phyloP scores from a whole-genome alignment of 2,329 filamentous ascomycete species.

The Herpotrichia juniperi region DNA sequence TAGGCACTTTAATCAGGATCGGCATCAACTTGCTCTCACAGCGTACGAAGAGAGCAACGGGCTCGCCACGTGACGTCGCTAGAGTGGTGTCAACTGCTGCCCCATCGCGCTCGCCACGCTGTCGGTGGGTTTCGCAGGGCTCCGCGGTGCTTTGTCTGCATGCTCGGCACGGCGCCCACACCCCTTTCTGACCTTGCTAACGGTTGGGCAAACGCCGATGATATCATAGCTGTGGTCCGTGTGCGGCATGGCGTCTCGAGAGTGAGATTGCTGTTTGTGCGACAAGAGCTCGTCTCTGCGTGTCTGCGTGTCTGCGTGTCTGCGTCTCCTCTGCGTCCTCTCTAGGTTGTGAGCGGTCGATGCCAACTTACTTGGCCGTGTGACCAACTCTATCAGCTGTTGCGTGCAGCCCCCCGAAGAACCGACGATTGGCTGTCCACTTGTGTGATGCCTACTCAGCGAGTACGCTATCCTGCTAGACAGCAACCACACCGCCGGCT shows the following conservation, averaged over 20 bases:
- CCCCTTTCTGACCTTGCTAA: neutral
- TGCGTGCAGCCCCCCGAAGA: too few species aligned
- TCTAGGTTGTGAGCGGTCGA: too few species aligned
- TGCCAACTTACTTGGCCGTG: too few species aligned
- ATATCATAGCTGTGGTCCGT: constrained; percentile 1
- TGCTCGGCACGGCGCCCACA: too few species aligned
- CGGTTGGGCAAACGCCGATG: neutral
- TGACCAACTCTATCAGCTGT: too few species aligned
- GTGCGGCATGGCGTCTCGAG: neutral
- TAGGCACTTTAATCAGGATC: neutral
- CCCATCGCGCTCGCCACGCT: too few species aligned
- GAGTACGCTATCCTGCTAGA: too few species aligned
- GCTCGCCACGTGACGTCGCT: neutral
- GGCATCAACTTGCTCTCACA: neutral
- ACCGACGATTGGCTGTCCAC: too few species aligned
- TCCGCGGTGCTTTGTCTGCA: neutral
- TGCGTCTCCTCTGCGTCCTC: too few species aligned
- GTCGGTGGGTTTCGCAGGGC: too few species aligned
- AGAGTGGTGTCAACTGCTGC: too few species aligned
- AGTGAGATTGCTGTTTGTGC: neutral
- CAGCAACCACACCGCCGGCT: neutral
- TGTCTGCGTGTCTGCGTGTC: neutral
- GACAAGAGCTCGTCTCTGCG: neutral
- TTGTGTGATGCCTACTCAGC: too few species aligned
- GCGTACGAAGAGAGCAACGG: neutral